phyloP scores from a whole-genome alignment of 179 eudicot genomes.

The Sideroxylon spinosum region DNA sequence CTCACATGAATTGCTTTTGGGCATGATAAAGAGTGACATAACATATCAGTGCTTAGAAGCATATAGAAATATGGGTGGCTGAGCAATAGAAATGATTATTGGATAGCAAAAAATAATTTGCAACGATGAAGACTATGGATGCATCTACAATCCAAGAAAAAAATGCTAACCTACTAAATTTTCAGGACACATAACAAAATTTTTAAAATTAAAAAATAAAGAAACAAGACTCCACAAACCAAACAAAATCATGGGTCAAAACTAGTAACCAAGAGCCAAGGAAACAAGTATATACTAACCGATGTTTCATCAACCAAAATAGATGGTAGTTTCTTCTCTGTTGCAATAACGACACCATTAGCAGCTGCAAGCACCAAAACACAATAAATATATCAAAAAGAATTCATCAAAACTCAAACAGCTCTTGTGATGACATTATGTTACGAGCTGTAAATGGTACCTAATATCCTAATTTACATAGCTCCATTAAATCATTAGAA shows the following conservation, averaged over 20 bases:
- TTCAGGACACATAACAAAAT: not conserved
- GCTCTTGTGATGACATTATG: not conserved
- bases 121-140: too few relatives aligned
- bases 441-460: too few relatives aligned
- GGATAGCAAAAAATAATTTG: not conserved
- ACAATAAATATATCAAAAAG: not conserved
- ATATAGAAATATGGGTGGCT: not conserved
- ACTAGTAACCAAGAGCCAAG: constrained; percentile 1
- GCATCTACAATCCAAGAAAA: not conserved
- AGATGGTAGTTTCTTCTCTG: constrained; percentile 76
- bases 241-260: not conserved
- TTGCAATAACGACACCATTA: constrained; percentile 90
- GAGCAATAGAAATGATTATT: not conserved
- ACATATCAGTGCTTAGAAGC: not conserved
- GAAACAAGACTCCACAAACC: not conserved
- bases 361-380: constrained; percentile 61
- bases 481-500: not conserved
- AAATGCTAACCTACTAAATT: not conserved
- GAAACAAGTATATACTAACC: constrained; percentile 38
- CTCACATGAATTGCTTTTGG: not conserved
- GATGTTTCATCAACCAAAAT: constrained; percentile 78
- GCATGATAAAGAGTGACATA: too few relatives aligned
- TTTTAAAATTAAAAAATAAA: not conserved
- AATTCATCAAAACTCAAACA: not conserved
- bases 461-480: not conserved